Evolutionary conservation across 108 stramenopile genomes (phyloP).

Genomic region (Nitzschia sp.): DNA sequence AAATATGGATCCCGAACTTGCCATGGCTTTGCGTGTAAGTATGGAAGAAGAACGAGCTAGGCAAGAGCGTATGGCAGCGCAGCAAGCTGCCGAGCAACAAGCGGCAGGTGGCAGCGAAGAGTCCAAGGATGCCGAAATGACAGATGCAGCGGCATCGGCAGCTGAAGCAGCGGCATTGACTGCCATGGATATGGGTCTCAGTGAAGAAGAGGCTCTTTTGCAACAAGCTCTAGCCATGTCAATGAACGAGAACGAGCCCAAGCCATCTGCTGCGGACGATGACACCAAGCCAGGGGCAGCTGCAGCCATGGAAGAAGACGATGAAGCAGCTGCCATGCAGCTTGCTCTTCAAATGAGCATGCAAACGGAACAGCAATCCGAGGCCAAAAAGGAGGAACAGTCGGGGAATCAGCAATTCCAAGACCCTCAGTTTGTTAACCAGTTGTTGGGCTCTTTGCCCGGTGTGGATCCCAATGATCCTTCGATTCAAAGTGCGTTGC

Average conservation of each 20-base stretch:
- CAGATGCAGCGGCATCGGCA: conserved; percentile 30
- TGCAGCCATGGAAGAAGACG: conserved; percentile 52
- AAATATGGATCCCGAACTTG: conserved; percentile 97
- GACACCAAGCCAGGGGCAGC: conserved; percentile 37
- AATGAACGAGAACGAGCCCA: conserved; percentile 85
- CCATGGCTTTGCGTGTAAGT: conserved; percentile 96
- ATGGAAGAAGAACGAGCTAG: conserved; percentile 98
- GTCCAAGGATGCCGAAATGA: conserved; percentile 41
- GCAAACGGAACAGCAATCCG: conserved; percentile 47
- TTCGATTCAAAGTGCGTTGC: conserved; percentile 82
- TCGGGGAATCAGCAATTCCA: conserved; percentile 55
- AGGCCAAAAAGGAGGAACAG: conserved; percentile 2
- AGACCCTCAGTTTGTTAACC: conserved; percentile 64
- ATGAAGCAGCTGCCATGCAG: conserved; percentile 90
- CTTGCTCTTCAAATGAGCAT: conserved; percentile 91
- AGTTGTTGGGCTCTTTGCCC: conserved; percentile 81
- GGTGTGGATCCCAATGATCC: conserved; percentile 95
- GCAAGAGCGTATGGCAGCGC: conserved; percentile 65
- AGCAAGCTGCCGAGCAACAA: conserved; percentile 19
- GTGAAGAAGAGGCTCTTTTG: conserved; percentile 87
- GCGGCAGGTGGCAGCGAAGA: conserved; percentile 4
- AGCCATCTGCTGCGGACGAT: conserved; percentile 13
- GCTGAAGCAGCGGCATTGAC: conserved; percentile 16
- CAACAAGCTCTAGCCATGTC: conserved; percentile 97
- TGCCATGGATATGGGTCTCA: conserved; percentile 45